Evolutionary conservation across 306 rosid genomes (phyloP).

Genomic region (Luffa aegyptiaca): DNA sequence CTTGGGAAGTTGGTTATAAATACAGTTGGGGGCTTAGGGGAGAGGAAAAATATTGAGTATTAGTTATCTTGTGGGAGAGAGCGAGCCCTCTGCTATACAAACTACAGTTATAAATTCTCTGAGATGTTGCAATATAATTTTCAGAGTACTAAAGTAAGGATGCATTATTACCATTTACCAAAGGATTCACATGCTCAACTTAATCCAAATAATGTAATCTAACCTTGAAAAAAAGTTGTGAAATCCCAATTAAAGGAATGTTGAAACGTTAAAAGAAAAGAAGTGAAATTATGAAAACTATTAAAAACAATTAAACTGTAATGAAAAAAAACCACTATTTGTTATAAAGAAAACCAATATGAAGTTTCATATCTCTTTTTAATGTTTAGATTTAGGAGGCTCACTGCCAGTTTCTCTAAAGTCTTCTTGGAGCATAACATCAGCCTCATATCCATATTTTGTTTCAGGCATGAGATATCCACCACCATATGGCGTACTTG

Average conservation of each 20-base stretch:
- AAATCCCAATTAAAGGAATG: neutral
- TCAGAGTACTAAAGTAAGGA: no score
- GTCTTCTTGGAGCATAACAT: conserved; percentile 25
- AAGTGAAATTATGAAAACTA: neutral
- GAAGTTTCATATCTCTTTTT: neutral
- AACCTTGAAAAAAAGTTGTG: neutral
- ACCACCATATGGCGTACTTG: conserved; percentile 30
- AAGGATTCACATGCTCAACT: neutral
- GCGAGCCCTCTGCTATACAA: no score
- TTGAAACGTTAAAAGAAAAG: neutral
- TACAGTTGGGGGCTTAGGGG: no score
- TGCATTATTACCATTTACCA: neutral
- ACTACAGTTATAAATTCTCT: no score
- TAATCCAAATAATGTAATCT: neutral
- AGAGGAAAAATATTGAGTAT: no score
- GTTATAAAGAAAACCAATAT: neutral
- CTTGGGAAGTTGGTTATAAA: no score
- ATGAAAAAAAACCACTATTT: neutral
- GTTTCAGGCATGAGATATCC: conserved; percentile 31
- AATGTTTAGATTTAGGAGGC: neutral
- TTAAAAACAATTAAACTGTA: neutral
- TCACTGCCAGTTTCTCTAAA: conserved; percentile 23
- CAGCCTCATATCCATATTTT: conserved; percentile 43
- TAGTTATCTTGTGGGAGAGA: no score
- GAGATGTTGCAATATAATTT: no score